phyloP scores from a whole-genome alignment of 805 yeast species.

The Candida hispaniensis region DNA sequence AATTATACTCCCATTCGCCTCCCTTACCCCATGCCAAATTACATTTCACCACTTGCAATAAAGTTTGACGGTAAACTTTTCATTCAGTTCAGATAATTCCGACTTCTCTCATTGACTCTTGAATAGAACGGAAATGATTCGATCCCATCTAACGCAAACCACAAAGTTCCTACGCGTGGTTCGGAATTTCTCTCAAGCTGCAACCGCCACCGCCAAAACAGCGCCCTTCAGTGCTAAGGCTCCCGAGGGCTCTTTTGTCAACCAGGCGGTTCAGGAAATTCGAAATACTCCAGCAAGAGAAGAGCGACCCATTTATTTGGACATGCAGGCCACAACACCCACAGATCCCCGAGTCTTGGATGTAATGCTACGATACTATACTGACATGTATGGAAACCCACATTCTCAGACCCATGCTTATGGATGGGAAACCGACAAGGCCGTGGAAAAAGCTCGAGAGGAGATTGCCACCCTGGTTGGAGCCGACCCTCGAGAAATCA shows the following conservation, averaged over 20 bases:
- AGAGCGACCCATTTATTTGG: slow-evolving; percentile 80
- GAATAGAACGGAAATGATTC: too few relatives aligned
- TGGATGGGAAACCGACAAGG: slow-evolving; percentile 97
- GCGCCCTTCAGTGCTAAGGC: slow-evolving; percentile 14
- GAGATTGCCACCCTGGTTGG: slow-evolving; percentile 74
- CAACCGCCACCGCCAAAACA: slow-evolving; percentile 17
- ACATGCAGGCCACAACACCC: slow-evolving; percentile 98
- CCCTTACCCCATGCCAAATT: too few relatives aligned
- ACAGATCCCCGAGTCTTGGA: slow-evolving; percentile 87
- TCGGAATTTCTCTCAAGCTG: slow-evolving; percentile 6
- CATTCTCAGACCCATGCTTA: slow-evolving; percentile 94
- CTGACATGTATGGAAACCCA: slow-evolving; percentile 95
- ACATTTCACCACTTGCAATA: too few relatives aligned
- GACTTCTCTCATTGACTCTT: too few relatives aligned
- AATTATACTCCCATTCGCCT: too few relatives aligned
- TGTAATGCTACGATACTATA: slow-evolving; percentile 33
- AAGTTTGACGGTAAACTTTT: too few relatives aligned
- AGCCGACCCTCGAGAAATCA: slow-evolving; percentile 94
- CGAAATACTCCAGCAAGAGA: slow-evolving; percentile 24
- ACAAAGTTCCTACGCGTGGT: too few relatives aligned
- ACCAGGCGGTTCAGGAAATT: slow-evolving; percentile 14
- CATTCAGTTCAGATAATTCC: too few relatives aligned
- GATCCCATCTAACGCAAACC: too few relatives aligned
- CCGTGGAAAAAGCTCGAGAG: slow-evolving; percentile 76
- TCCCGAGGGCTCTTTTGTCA: slow-evolving; percentile 14